A percentile compares a stretch with the other conserved stretches of the same genome.
Evolutionary conservation across 805 yeast genomes (phyloP).

Genomic region (Cyberlindnera sargentensis): DNA sequence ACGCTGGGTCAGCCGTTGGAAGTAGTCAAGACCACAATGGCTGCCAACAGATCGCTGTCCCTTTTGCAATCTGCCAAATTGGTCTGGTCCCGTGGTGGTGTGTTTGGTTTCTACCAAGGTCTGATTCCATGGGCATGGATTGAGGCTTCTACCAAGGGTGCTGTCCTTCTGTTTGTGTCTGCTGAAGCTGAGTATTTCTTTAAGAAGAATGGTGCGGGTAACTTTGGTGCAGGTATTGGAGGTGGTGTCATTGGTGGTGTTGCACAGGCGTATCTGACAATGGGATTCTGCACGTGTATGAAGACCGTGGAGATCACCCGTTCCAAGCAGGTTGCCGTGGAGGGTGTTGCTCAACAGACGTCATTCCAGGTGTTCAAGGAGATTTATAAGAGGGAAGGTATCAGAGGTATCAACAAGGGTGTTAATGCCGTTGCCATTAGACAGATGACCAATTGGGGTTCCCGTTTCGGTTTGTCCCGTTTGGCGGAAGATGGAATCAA

Average conservation of each 20-base stretch:
- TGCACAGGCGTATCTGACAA: slow-evolving; percentile 91
- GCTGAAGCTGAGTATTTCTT: slow-evolving; percentile 85
- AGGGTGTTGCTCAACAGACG: slow-evolving; percentile 66
- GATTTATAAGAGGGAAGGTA: slow-evolving; percentile 79
- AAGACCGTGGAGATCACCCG: slow-evolving; percentile 97
- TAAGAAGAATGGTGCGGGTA: slow-evolving; percentile 57
- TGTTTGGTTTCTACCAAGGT: slow-evolving; percentile 91
- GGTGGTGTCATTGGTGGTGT: slow-evolving; percentile 97
- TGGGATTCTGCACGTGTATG: slow-evolving; percentile 99
- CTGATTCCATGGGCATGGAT: slow-evolving; percentile 99
- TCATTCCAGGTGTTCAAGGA: slow-evolving; percentile 83
- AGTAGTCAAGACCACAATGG: slow-evolving; percentile 96
- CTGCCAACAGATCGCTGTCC: slow-evolving; percentile 78
- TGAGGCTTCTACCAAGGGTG: slow-evolving; percentile 99
- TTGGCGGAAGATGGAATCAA: slow-evolving; percentile 84
- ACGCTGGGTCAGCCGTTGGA: slow-evolving; percentile 96
- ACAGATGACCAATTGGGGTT: slow-evolving; percentile 99
- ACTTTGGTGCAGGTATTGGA: slow-evolving; percentile 81
- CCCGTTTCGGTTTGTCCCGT: slow-evolving; percentile 89
- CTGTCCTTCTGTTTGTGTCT: slow-evolving; percentile 85
- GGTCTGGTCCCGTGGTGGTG: slow-evolving; percentile 93
- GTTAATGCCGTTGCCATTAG: slow-evolving; percentile 98
- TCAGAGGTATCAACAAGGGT: slow-evolving; percentile 93
- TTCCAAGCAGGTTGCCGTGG: slow-evolving; percentile 58
- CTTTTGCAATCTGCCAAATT: slow-evolving; percentile 60